Evolutionary conservation across 305 asterid genomes (phyloP).

Genomic region (Fraxinus xanthoxyloides): DNA sequence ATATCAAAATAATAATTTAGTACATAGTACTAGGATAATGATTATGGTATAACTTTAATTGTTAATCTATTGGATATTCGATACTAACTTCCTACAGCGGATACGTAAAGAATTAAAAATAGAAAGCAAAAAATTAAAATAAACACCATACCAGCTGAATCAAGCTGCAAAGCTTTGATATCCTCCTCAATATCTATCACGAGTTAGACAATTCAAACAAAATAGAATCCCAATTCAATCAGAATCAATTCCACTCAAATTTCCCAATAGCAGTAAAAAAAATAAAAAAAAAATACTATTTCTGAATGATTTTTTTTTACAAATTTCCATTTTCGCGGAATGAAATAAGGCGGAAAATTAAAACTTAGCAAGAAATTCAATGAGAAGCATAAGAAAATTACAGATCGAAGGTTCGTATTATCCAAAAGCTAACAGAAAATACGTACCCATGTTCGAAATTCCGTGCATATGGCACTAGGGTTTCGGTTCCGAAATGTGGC

Average conservation of each 20-base stretch:
- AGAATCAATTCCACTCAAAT: not conserved
- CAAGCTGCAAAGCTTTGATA: slow-evolving; percentile 88
- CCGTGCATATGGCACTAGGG: not conserved
- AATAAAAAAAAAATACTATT: not conserved
- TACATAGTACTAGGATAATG: not conserved
- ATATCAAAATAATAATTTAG: not conserved
- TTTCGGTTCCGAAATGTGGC: not conserved
- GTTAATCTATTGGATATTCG: not conserved
- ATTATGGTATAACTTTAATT: not conserved
- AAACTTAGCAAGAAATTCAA: not conserved
- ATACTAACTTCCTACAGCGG: not conserved
- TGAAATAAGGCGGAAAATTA: not conserved
- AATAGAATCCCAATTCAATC: not conserved
- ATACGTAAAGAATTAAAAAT: not conserved
- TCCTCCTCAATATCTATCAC: slow-evolving; percentile 75
- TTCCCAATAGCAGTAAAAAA: not conserved
- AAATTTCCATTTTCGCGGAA: not conserved
- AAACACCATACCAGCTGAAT: slow-evolving; percentile 59
- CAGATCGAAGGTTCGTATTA: not conserved
- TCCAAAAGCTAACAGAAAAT: not conserved
- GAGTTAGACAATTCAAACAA: slow-evolving; percentile 14
- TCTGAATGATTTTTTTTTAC: not conserved
- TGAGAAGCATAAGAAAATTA: not conserved
- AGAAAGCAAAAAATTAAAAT: not conserved
- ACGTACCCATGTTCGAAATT: not conserved